Evolutionary conservation across 805 yeast species (phyloP), one percentile per base, ranked within the genome.

Genomic region (Metschnikowia henanensis): DNA sequence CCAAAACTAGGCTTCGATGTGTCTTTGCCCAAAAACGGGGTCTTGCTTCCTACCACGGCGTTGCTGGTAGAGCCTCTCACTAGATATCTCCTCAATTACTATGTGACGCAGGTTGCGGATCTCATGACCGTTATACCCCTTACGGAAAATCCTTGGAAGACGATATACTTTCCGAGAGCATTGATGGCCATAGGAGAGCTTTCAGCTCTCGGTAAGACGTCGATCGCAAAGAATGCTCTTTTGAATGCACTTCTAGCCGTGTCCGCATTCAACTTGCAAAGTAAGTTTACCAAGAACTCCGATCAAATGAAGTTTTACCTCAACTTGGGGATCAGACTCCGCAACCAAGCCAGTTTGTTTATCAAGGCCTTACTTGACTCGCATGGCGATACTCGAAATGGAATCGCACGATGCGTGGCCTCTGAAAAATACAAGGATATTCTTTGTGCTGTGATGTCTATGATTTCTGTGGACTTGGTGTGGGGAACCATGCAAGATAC

Each of bases 401-500:
- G 76, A 59, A 47, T 77, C 57, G 61, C 81, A 72, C 57, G 75
- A 70, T 45, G 72, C 69, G 52, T 66, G 48, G 42, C 87, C 16
- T 62, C 65, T 30, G 76, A 85, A 56, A 84, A 85, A 59, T 88
- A 89, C 61, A 88, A 89, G 58, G 96, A 88, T 58, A 86, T 87
- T 4, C 61, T 89, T 21, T 85, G 88, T 39, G 94, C 95, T 0
- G 82, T 87, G 18, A 72, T 89, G 60, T 83, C 94, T 2, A 87
- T 88, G 95, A 87, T 84, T 37, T 82, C 91, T 6, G 86, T 89
- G 39, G 96, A 89, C 65, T 83, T 87, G 39, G 91, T 87, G 13
- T 85, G 95, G 88, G 96, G 96, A 3, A 81, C 92, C 1, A 86
- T 87, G 91, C 83, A 85, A 43, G 94, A 86, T 52, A 87, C 95